Conservation (phyloP, 352 stramenopile genomes). For the Lagenidium sp. region DNA sequence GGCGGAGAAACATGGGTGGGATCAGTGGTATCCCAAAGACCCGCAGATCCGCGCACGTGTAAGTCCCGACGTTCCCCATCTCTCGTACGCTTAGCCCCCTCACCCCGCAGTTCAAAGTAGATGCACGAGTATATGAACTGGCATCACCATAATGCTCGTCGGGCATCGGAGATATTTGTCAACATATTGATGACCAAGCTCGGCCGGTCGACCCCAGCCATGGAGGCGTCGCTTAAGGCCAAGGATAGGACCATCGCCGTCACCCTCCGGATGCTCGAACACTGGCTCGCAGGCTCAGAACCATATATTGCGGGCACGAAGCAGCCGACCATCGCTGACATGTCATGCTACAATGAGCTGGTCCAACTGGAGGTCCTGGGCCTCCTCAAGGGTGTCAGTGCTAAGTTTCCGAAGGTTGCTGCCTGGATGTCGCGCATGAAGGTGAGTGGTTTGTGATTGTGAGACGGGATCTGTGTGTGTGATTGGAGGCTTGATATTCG, state of each 20-base stretch:
- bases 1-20: constrained; percentile 56
- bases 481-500: too few species aligned
- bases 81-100: too few species aligned
- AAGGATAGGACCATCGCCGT: constrained; percentile 44
- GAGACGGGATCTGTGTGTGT: neutral
- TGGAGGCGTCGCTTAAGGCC: constrained; percentile 36
- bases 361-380: constrained; percentile 68
- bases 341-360: constrained; percentile 78
- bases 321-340: constrained; percentile 47
- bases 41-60: constrained; percentile 52
- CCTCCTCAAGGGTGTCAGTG: constrained; percentile 28
- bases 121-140: constrained; percentile 78
- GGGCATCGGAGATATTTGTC: constrained; percentile 52
- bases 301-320: constrained; percentile 45
- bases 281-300: constrained; percentile 54
- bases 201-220: constrained; percentile 26
- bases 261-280: constrained; percentile 59
- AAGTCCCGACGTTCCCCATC: constrained; percentile 1
- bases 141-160: constrained; percentile 65
- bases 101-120: constrained; percentile 22
- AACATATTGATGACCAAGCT: constrained; percentile 53
- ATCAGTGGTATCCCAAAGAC: constrained; percentile 48
- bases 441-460: constrained; percentile 17
- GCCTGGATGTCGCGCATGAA: constrained; percentile 74
- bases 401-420: constrained; percentile 36